These are phyloP conservation scores for Trichoderma atroviride DNA, from an alignment of 2,329 filamentous ascomycete species.

Conservation along the genomic window DNA sequence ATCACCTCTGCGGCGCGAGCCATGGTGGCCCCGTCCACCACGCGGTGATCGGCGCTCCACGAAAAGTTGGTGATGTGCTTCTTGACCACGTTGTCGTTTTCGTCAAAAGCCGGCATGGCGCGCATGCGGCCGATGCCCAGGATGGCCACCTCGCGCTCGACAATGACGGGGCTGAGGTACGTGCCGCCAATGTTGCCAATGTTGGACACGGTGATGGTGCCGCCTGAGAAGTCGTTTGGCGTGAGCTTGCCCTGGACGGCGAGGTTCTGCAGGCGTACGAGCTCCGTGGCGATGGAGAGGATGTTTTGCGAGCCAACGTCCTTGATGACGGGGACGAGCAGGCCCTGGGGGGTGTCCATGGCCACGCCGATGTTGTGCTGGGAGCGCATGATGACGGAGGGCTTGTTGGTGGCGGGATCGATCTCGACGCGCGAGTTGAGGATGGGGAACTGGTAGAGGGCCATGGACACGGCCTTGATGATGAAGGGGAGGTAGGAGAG, in stretches of 20 bases:
- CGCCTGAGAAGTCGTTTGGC: constrained; percentile 75
- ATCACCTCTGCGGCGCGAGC: constrained; percentile 86
- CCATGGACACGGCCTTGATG: constrained; percentile 89
- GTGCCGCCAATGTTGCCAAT: constrained; percentile 94
- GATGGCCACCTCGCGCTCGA: constrained; percentile 88
- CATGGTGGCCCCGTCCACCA: constrained; percentile 93
- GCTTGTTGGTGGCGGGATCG: constrained; percentile 60
- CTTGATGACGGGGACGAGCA: constrained; percentile 89
- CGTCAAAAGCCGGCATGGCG: constrained; percentile 77
- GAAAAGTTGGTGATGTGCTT: constrained; percentile 87
- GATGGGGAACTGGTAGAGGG: constrained; percentile 78
- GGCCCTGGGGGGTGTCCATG: constrained; percentile 87
- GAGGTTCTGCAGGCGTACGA: constrained; percentile 71
- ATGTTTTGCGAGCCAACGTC: constrained; percentile 79
- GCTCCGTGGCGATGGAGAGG: constrained; percentile 74
- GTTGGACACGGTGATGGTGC: constrained; percentile 94
- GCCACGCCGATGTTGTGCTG: constrained; percentile 95
- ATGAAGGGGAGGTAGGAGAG: constrained; percentile 93
- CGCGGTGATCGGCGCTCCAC: constrained; percentile 94
- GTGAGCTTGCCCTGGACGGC: constrained; percentile 75
- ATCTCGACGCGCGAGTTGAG: constrained; percentile 84
- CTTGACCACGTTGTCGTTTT: constrained; percentile 63
- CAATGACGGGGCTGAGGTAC: constrained; percentile 88
- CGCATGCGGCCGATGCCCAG: constrained; percentile 83
- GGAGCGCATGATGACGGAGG: constrained; percentile 74